These are phyloP conservation scores for Leccinum solheimii DNA, from an alignment of 1,284 basidiomycete species.

Conservation along the genomic window DNA sequence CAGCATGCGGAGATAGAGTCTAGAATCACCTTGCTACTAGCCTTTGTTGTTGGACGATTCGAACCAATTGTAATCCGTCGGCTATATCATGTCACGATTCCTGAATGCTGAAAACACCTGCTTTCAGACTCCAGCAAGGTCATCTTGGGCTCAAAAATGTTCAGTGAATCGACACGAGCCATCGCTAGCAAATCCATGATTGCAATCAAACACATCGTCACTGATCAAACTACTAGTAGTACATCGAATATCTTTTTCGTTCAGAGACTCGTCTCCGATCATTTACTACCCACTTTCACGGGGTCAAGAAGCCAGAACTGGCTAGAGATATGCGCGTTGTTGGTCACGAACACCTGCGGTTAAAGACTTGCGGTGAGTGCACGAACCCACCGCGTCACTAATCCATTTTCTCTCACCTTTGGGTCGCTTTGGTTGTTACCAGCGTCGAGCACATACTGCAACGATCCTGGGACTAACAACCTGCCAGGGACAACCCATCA, in stretches of 20 bases:
- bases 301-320: slow-evolving; percentile 2
- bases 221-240: neutral
- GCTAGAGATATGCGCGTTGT: slow-evolving; percentile 5
- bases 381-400: neutral
- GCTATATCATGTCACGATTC: neutral
- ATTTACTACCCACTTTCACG: neutral
- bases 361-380: neutral
- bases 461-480: neutral
- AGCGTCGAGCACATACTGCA: slow-evolving; percentile 6
- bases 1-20: no score
- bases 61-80: no score
- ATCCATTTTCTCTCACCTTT: neutral
- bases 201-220: neutral
- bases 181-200: neutral
- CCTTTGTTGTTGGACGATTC: no score
- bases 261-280: neutral
- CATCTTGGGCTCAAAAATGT: neutral
- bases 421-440: neutral
- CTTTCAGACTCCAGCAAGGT: neutral
- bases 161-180: neutral
- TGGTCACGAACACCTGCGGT: slow-evolving; percentile 1
- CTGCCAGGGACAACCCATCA: neutral
- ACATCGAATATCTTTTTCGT: neutral
- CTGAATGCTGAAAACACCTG: neutral
- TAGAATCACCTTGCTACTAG: no score